Conservation (phyloP, 768 basidiomycete species). For the Boletales sp. region DNA sequence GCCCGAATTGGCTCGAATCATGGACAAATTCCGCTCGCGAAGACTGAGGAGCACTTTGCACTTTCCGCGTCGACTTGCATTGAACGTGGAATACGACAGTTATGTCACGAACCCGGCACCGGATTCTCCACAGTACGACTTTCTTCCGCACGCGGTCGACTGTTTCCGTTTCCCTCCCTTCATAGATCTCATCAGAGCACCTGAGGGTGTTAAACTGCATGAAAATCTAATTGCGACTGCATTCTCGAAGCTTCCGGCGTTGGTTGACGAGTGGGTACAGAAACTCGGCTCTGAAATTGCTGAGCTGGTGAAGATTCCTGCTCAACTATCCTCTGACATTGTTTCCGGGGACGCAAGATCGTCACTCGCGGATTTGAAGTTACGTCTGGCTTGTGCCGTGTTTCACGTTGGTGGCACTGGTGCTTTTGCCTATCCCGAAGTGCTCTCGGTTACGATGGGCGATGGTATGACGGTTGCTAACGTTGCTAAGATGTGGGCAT, state of each 20-base stretch:
- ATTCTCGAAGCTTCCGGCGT: constrained; percentile 9
- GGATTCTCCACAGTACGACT: neutral
- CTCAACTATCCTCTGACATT: neutral
- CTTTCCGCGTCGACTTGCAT: constrained; percentile 3
- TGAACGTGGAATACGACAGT: constrained; percentile 6
- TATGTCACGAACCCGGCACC: constrained; percentile 7
- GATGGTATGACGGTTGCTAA: neutral
- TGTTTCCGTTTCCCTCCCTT: constrained; percentile 11
- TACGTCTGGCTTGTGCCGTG: constrained; percentile 6
- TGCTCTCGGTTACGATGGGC: neutral
- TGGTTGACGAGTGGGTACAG: constrained; percentile 8
- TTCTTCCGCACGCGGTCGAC: constrained; percentile 17
- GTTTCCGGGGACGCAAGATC: neutral
- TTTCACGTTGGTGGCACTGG: constrained; percentile 1
- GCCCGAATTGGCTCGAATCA: neutral
- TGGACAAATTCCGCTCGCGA: neutral
- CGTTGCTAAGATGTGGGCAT: neutral
- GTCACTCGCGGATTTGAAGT: neutral
- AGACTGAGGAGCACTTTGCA: constrained; percentile 5
- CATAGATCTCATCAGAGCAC: constrained; percentile 3
- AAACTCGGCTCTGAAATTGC: constrained; percentile 7
- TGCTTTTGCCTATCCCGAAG: constrained; percentile 1
- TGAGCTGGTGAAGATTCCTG: constrained; percentile 9
- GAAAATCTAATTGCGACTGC: constrained; percentile 6
- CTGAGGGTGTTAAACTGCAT: neutral